Conservation (phyloP, 441 rosid species). For the Pelargonium myrrhifolium region DNA sequence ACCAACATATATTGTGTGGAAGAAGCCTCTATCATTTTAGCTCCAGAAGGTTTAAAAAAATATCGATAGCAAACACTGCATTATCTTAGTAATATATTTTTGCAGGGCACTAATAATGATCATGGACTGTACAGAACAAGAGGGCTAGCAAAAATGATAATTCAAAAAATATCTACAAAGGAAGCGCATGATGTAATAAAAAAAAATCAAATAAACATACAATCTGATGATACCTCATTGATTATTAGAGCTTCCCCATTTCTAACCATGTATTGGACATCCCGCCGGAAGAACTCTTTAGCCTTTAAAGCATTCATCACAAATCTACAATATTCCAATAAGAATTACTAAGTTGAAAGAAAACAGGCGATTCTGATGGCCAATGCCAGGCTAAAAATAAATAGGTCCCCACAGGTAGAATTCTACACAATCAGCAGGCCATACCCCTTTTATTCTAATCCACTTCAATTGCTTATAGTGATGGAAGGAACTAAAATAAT, state of each 20-base stretch:
- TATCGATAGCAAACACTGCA: background rate
- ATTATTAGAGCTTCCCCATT: slow-evolving; percentile 88
- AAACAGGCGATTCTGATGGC: slow-evolving; percentile 4
- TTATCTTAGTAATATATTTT: background rate
- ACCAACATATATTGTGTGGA: background rate
- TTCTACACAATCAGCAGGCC: background rate
- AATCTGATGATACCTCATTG: slow-evolving; percentile 61
- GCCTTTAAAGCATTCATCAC: slow-evolving; percentile 95
- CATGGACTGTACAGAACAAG: background rate
- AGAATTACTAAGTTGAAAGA: slow-evolving; percentile 18
- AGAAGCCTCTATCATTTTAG: background rate
- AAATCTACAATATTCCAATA: slow-evolving; percentile 47
- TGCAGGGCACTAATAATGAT: background rate
- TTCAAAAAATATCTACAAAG: background rate
- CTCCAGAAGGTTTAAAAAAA: background rate
- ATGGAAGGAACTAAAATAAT: background rate
- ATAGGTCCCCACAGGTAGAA: background rate
- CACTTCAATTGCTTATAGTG: background rate
- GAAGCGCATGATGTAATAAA: background rate
- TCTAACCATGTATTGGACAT: slow-evolving; percentile 89
- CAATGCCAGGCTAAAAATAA: background rate
- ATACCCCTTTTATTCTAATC: background rate
- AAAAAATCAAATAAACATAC: slow-evolving; percentile 10
- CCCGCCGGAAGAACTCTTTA: slow-evolving; percentile 85
- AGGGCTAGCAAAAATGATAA: background rate